These are phyloP conservation scores for Viola odorata DNA, from an alignment of 345 rosid genomes.

Conservation along the genomic window DNA sequence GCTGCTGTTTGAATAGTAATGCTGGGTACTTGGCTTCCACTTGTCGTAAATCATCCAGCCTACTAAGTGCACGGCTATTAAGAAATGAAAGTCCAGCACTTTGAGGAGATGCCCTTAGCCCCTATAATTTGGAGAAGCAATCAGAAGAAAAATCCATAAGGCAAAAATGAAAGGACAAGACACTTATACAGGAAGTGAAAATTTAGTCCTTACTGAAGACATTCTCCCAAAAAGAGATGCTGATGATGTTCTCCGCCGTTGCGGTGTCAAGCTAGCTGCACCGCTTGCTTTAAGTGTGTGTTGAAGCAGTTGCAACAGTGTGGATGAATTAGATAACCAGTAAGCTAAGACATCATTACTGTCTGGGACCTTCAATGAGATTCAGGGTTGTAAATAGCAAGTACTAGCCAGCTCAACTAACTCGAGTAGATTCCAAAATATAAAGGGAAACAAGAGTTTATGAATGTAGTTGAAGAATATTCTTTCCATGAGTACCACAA, in stretches of 20 bases:
- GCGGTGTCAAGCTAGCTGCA: slow-evolving; percentile 97
- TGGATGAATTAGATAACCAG: slow-evolving; percentile 95
- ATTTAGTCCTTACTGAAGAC: slow-evolving; percentile 69
- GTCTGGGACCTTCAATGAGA: slow-evolving; percentile 62
- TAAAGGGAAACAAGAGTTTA: neutral
- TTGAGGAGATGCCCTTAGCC: slow-evolving; percentile 83
- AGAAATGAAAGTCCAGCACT: slow-evolving; percentile 79
- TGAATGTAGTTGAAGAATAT: neutral
- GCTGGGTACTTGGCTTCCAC: slow-evolving; percentile 99
- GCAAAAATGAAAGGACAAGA: slow-evolving; percentile 1
- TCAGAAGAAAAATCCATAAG: slow-evolving; percentile 9
- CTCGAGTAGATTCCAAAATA: slow-evolving; percentile 9
- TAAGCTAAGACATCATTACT: slow-evolving; percentile 77
- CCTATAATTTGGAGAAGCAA: slow-evolving; percentile 42
- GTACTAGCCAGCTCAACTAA: slow-evolving; percentile 21
- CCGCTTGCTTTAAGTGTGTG: slow-evolving; percentile 95
- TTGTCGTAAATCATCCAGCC: slow-evolving; percentile 81
- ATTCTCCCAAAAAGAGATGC: slow-evolving; percentile 94
- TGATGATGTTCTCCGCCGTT: slow-evolving; percentile 84
- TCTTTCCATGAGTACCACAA: neutral
- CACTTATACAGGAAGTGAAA: neutral
- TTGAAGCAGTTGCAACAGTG: slow-evolving; percentile 78
- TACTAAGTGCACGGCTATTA: slow-evolving; percentile 61
- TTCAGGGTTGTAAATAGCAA: slow-evolving; percentile 11
- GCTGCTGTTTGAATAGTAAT: slow-evolving; percentile 94